These are phyloP conservation scores for Pseudogymnoascus destructans DNA, from an alignment of 2,329 filamentous ascomycete genomes.

Conservation along the genomic window DNA sequence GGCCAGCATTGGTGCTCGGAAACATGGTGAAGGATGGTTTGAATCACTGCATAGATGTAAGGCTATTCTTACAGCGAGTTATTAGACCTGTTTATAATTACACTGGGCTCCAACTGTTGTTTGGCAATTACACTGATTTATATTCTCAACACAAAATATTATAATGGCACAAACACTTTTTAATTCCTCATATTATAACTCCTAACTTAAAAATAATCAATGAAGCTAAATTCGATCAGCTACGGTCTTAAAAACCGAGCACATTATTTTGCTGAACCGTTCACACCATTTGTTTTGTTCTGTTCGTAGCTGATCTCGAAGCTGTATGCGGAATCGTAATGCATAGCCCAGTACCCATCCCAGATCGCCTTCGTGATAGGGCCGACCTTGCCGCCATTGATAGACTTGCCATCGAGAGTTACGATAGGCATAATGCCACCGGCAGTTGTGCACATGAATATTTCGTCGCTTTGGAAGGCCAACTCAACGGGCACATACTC, in stretches of 20 bases:
- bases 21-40: not conserved
- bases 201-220: not conserved
- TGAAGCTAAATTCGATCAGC: not conserved
- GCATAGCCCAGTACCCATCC: conserved; percentile 38
- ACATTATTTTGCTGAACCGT: conserved; percentile 24
- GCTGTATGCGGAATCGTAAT: conserved; percentile 30
- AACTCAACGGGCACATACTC: conserved; percentile 32
- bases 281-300: conserved; percentile 25
- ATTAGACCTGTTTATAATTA: not conserved
- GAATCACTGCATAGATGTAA: not conserved
- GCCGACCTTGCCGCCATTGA: conserved; percentile 33
- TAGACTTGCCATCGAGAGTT: conserved; percentile 30
- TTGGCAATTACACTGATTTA: not conserved
- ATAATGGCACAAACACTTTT: conserved; percentile 13
- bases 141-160: not conserved
- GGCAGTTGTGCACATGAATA: conserved; percentile 40
- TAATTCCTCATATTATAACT: conserved; percentile 5
- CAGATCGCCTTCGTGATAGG: conserved; percentile 35
- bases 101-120: not conserved
- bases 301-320: conserved; percentile 25
- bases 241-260: not conserved
- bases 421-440: conserved; percentile 42
- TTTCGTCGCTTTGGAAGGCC: conserved; percentile 34
- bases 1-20: not conserved
- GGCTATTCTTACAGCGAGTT: not conserved